Evolutionary conservation across 495 filamentous ascomycete genomes (phyloP).

Genomic region (Aspergillus steynii): DNA sequence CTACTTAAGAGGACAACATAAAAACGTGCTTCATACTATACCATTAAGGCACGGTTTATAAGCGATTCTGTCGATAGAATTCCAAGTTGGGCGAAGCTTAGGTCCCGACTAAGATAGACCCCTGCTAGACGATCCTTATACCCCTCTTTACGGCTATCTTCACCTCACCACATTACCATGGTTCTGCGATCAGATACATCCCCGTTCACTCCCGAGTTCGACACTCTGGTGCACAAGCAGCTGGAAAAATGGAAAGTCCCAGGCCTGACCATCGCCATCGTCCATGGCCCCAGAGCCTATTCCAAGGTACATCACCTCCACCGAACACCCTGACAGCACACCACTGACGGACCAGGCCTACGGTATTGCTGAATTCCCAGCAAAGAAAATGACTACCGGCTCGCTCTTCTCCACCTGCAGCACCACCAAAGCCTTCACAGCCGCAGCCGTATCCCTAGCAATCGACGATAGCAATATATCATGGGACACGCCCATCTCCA

Average conservation of each 20-base stretch:
- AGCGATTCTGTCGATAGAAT: no score
- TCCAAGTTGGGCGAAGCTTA: no score
- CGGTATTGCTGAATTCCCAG: slow-evolving; percentile 42
- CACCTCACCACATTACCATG: neutral
- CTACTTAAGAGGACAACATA: no score
- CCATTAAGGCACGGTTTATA: no score
- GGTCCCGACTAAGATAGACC: no score
- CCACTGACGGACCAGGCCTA: slow-evolving; percentile 42
- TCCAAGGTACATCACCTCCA: slow-evolving; percentile 36
- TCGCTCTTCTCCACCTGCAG: slow-evolving; percentile 45
- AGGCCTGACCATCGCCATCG: slow-evolving; percentile 49
- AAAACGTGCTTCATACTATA: no score
- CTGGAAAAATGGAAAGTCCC: slow-evolving; percentile 52
- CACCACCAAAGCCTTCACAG: slow-evolving; percentile 60
- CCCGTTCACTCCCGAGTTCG: slow-evolving; percentile 27
- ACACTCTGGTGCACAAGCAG: slow-evolving; percentile 30
- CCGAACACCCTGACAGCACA: slow-evolving; percentile 8
- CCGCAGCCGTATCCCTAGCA: slow-evolving; percentile 46
- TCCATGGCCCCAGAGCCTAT: slow-evolving; percentile 44
- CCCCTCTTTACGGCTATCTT: neutral
- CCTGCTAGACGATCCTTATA: no score
- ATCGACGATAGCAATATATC: slow-evolving; percentile 45
- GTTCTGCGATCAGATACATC: neutral
- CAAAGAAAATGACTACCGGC: slow-evolving; percentile 44
- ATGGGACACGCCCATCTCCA: slow-evolving; percentile 50